Percentiles rank a stretch among this genome's conserved stretches.
phyloP scores from a whole-genome alignment of 352 stramenopile species.

The Phytophthora vignae region DNA sequence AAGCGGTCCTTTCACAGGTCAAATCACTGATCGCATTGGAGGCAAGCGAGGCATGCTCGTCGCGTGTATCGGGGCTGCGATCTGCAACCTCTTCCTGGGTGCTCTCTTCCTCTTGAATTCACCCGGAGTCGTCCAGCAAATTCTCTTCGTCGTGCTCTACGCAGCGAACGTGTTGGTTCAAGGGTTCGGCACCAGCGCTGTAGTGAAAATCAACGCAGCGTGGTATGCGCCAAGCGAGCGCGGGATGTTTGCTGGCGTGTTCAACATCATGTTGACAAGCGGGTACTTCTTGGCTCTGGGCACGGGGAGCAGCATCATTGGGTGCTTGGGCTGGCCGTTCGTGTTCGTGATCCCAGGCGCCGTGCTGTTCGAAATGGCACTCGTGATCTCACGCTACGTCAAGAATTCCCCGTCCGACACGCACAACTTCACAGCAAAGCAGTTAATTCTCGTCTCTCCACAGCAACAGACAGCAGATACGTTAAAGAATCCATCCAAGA shows the following conservation, averaged over 20 bases:
- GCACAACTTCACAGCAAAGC: conserved; percentile 1
- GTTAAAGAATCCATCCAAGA: not conserved
- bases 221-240: conserved; percentile 69
- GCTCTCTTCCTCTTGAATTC: conserved; percentile 52
- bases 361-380: conserved; percentile 52
- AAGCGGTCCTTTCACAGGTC: conserved; percentile 61
- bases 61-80: conserved; percentile 54
- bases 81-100: conserved; percentile 64
- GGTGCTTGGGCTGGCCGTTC: conserved; percentile 58
- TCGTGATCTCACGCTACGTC: conserved; percentile 58
- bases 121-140: conserved; percentile 35
- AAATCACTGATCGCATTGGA: conserved; percentile 68
- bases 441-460: not conserved
- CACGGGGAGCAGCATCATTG: conserved; percentile 61
- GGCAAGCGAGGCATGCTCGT: conserved; percentile 70
- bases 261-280: conserved; percentile 79
- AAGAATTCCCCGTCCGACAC: conserved; percentile 60
- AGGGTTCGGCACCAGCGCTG: conserved; percentile 70
- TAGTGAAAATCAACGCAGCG: conserved; percentile 77
- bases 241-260: conserved; percentile 67
- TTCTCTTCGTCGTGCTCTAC: conserved; percentile 63
- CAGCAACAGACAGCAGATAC: not conserved
- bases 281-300: conserved; percentile 71
- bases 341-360: conserved; percentile 58
- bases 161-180: conserved; percentile 67